These are phyloP conservation scores for Casaregolazyma lundiana DNA, from an alignment of 1,139 yeast species.

Conservation along the genomic window DNA sequence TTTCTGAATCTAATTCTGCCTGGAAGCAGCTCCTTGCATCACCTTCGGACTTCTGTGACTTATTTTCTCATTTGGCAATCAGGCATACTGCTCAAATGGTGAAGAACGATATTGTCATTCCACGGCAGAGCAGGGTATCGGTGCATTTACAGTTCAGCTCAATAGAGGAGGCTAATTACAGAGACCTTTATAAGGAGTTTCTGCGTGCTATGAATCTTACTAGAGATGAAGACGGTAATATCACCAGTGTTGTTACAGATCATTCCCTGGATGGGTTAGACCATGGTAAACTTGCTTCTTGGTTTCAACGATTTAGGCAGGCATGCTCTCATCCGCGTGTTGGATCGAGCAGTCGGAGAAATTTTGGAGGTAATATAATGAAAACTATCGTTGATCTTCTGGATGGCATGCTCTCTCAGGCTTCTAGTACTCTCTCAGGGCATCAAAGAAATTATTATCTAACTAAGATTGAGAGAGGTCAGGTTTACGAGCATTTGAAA, in stretches of 20 bases:
- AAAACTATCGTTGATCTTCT: conserved; percentile 64
- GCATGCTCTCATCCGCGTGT: conserved; percentile 80
- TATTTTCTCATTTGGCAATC: conserved; percentile 52
- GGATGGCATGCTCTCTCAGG: conserved; percentile 53
- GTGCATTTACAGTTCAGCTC: conserved; percentile 71
- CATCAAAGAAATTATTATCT: conserved; percentile 48
- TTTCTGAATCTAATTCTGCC: conserved; percentile 34
- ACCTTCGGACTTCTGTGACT: conserved; percentile 41
- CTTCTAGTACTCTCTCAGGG: conserved; percentile 46
- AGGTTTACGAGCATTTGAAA: conserved; percentile 51
- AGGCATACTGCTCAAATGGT: conserved; percentile 87
- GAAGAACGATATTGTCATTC: conserved; percentile 66
- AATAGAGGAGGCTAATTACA: conserved; percentile 78
- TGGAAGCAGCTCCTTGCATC: conserved; percentile 31
- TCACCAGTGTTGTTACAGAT: neutral
- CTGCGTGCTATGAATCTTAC: conserved; percentile 59
- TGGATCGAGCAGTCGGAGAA: conserved; percentile 42
- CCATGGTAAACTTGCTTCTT: conserved; percentile 33
- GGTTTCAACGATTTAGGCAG: conserved; percentile 69
- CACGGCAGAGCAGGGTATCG: conserved; percentile 67
- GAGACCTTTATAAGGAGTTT: conserved; percentile 57
- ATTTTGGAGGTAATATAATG: conserved; percentile 28
- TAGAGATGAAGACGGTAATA: conserved; percentile 35
- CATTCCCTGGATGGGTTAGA: conserved; percentile 12
- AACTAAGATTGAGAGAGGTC: conserved; percentile 52